Conservation (phyloP, 2,329 filamentous ascomycete genomes). For the Colletotrichum sp. region DNA sequence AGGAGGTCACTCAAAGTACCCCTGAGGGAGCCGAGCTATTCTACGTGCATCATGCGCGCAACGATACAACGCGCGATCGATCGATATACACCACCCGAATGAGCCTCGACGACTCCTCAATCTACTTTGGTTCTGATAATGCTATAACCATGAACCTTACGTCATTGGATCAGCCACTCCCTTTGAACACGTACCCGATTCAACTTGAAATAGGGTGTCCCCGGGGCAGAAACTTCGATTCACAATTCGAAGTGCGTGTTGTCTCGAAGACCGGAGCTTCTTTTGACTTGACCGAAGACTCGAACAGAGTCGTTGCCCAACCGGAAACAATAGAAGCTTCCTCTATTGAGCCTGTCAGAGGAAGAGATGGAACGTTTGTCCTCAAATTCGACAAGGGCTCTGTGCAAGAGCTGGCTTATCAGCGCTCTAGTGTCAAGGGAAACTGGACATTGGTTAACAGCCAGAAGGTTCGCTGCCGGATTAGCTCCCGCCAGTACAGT, state of each 20-base stretch:
- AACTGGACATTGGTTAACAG: conserved; percentile 12
- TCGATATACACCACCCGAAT: conserved; percentile 38
- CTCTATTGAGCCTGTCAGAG: neutral
- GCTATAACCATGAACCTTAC: conserved; percentile 34
- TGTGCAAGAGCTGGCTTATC: conserved; percentile 23
- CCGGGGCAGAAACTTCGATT: neutral
- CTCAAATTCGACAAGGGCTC: conserved; percentile 10
- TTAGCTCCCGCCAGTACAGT: neutral
- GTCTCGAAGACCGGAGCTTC: conserved; percentile 22
- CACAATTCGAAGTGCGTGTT: conserved; percentile 23
- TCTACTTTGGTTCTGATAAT: conserved; percentile 30
- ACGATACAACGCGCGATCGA: conserved; percentile 28
- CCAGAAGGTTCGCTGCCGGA: neutral
- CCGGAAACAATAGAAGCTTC: conserved; percentile 19
- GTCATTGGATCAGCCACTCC: conserved; percentile 33
- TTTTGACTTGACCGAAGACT: conserved; percentile 28
- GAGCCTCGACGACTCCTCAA: conserved; percentile 25
- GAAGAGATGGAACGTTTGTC: conserved; percentile 16
- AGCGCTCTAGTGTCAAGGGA: conserved; percentile 17
- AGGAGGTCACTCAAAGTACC: conserved; percentile 35
- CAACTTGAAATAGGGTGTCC: conserved; percentile 22
- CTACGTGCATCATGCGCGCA: conserved; percentile 38
- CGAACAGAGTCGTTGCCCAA: conserved; percentile 28
- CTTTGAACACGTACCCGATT: conserved; percentile 33
- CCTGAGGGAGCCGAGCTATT: conserved; percentile 35